Evolutionary conservation across 2,329 filamentous ascomycete species (phyloP), one percentile per base, ranked within the genome.

Genomic region (Calonectria henricotiae): DNA sequence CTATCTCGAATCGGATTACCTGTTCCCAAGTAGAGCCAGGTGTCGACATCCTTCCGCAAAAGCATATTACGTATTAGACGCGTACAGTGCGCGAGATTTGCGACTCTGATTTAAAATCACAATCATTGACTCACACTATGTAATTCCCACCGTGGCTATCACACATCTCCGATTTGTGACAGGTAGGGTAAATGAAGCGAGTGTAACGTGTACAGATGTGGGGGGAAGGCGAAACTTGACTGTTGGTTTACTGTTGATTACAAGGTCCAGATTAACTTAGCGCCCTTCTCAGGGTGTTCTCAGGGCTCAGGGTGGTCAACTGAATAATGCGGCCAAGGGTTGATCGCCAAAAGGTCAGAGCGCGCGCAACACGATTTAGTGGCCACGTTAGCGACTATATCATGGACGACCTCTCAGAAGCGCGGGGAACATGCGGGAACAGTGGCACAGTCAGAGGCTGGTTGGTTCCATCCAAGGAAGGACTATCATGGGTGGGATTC

Each of bases 401-500:
- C 47, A 58, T 62, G 23, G 60, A 37, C 23, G 51, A 68, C 41
- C 32, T 39, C 30, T 23, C 37, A 23, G 46, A 54, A 49, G 46
- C 30, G 47, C 47, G 35, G 46, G 25, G 46, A 54, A 37, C 13
- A 15, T 49, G 44, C 32, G 62, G 35, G 30, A 46, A 35, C 43
- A 25, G 60, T 64, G 49, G 30, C 47, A 49, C 46, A 46, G 41
- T 13, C 32, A 35, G 62, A 37, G 32, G 67, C 43, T 69, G 35
- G 39, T 30, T 20, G 25, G 27, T 44, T 55, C 37, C 44, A 39
- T 8, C 5, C 39, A 69, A 62, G 39, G 46, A 69, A 62, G 39
- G 47, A 41, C 55, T 66, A 37, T 65, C 62, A 69, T 62, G 67
- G 67, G 67, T 65, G 62, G 51, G 67, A 65, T 65, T 69, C 35